Evolutionary conservation across 768 basidiomycete genomes (phyloP).

Genomic region (Leccinellum albellum): DNA sequence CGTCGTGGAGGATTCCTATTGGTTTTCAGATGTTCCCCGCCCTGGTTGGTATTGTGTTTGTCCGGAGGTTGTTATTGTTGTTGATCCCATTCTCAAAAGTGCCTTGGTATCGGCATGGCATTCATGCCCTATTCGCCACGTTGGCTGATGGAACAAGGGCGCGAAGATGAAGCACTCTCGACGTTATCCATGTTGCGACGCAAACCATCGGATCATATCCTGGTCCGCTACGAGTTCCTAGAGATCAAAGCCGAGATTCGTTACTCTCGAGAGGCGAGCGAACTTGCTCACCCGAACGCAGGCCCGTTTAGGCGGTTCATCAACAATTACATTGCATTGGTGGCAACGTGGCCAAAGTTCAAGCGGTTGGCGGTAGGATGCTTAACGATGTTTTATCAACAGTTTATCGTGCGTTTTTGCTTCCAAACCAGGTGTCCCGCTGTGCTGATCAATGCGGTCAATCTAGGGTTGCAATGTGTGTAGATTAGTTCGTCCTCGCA

Average conservation of each 20-base stretch:
- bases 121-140: constrained; percentile 43
- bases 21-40: constrained; percentile 39
- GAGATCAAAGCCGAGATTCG: constrained; percentile 38
- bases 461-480: constrained; percentile 28
- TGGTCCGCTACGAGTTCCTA: constrained; percentile 36
- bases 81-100: constrained; percentile 13
- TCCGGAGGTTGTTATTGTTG: neutral
- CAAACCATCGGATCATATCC: constrained; percentile 27
- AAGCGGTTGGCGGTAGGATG: constrained; percentile 29
- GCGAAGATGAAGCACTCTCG: constrained; percentile 33
- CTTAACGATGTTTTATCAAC: constrained; percentile 32
- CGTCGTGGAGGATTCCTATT: constrained; percentile 35
- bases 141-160: constrained; percentile 39
- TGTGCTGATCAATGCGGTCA: neutral
- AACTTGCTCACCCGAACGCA: constrained; percentile 21
- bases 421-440: neutral
- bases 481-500: neutral
- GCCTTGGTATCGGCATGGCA: constrained; percentile 29
- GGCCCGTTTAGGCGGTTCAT: constrained; percentile 12
- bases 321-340: constrained; percentile 24
- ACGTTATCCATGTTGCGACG: constrained; percentile 35
- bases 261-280: constrained; percentile 22
- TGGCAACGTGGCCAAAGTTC: constrained; percentile 30
- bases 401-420: constrained; percentile 27
- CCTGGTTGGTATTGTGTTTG: constrained; percentile 24